These are phyloP conservation scores for Plasmodium inui DNA, from an alignment of 169 alveolate species.

Conservation along the genomic window DNA sequence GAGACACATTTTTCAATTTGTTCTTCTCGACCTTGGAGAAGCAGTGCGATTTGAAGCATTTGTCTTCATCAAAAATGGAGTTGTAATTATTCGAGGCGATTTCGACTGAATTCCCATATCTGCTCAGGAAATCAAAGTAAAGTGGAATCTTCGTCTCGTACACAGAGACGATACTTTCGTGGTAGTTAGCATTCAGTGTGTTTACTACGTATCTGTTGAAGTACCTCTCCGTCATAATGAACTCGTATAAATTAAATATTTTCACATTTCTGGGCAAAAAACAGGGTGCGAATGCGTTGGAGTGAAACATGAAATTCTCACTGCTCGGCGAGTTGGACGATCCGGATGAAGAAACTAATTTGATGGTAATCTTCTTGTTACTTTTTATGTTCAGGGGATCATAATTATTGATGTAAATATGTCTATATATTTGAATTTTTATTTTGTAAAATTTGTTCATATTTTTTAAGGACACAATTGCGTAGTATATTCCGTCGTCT, in stretches of 20 bases:
- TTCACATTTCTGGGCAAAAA: constrained; percentile 77
- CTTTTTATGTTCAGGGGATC: constrained; percentile 74
- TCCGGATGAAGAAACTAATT: constrained; percentile 78
- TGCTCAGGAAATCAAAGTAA: constrained; percentile 61
- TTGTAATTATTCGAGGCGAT: constrained; percentile 51
- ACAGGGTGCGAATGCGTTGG: constrained; percentile 74
- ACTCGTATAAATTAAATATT: constrained; percentile 74
- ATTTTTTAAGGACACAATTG: constrained; percentile 73
- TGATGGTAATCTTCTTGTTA: constrained; percentile 78
- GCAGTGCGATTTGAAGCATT: constrained; percentile 60
- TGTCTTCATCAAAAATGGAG: constrained; percentile 61
- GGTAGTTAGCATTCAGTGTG: constrained; percentile 78
- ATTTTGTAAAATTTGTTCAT: constrained; percentile 76
- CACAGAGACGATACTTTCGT: constrained; percentile 68
- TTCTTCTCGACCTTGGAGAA: constrained; percentile 45
- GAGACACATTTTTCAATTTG: constrained; percentile 25
- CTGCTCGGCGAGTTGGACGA: constrained; percentile 57
- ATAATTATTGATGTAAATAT: constrained; percentile 65
- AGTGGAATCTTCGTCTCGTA: constrained; percentile 67
- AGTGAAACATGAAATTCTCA: constrained; percentile 55
- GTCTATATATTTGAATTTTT: constrained; percentile 57
- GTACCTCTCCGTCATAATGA: constrained; percentile 78
- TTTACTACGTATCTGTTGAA: constrained; percentile 76
- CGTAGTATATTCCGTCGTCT: constrained; percentile 77
- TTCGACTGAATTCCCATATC: constrained; percentile 74